Evolutionary conservation across 2,329 filamentous ascomycete genomes (phyloP), one percentile per base, ranked within the genome.

Genomic region (Tolypocladium pustulatum): DNA sequence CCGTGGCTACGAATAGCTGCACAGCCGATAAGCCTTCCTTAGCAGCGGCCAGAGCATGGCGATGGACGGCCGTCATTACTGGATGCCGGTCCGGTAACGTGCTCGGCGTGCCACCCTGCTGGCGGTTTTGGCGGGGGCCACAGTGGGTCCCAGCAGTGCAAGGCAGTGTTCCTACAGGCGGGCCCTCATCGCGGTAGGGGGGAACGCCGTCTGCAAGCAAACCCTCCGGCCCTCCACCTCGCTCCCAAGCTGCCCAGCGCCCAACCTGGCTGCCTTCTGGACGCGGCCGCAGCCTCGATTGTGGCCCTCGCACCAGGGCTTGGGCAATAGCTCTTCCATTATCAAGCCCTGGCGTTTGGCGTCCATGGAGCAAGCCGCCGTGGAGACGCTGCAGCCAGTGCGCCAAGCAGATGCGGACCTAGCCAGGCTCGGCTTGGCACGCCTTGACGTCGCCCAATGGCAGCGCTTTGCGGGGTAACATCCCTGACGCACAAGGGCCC

Each of bases 401-500:
- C 38, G 17, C 38, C 41, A 27, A 27, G 27, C 46, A 22, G 30
- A 22, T 22, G 30, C 20, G 27, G 27, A 53, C 22, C 57, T 55
- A 43, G 38, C 54, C 36, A 30, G 22, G n/a, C 37, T 17, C 37
- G 22, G 27, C 40, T 34, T 59, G 55, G 51, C 59, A 13, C 13
- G 12, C 27, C 27, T 13, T 30, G 38, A 34, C 43, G 32, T 54
- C 40, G 30, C 34, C 61, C 61, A 60, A 59, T 59, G 38, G 22
- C 53, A 54, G 46, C 57, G 51, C 53, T 61, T 59, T 62, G 61
- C 61, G 61, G 61, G 61, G 61, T 62, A 62, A 40, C 51, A 59
- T 62, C 59, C 60, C 57, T 62, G 60, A 40, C 53, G 53, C 46
- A 30, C 13, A 2, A 8, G 27, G 25, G 27, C 46, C 46, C 27